phyloP scores from a whole-genome alignment of 306 rosid species.

The Datisca glomerata region DNA sequence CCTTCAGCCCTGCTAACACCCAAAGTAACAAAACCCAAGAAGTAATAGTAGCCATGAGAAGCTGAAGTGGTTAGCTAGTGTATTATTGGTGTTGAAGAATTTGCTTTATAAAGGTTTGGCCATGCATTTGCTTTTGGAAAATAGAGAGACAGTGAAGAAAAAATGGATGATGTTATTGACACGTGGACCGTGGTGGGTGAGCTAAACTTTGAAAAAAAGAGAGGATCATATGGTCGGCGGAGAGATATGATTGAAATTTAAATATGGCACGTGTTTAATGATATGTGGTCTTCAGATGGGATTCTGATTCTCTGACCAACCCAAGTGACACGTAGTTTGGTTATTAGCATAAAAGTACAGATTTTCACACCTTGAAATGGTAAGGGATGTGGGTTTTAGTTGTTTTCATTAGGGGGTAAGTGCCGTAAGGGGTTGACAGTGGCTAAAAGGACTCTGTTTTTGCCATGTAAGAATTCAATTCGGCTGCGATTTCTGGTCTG shows the following conservation, averaged over 20 bases:
- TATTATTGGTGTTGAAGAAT: too few species aligned
- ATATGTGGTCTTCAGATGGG: conserved; percentile 16
- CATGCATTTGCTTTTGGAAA: background rate
- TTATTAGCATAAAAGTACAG: conserved; percentile 11
- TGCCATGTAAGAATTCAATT: too few species aligned
- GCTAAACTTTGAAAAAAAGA: conserved; percentile 51
- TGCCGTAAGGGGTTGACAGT: too few species aligned
- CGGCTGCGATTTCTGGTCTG: too few species aligned
- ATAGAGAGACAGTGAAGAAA: background rate
- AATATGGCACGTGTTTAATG: conserved; percentile 18
- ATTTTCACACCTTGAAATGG: conserved; percentile 17
- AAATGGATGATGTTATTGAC: conserved; percentile 1
- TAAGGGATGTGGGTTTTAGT: too few species aligned
- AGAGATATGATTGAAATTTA: conserved; percentile 11
- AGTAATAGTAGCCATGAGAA: conserved; percentile 20
- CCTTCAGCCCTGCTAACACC: conserved; percentile 13
- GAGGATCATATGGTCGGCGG: conserved; percentile 61
- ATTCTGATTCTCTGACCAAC: conserved; percentile 8
- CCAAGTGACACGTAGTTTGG: conserved; percentile 24
- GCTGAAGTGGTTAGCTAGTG: conserved; percentile 3
- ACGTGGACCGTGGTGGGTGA: conserved; percentile 78
- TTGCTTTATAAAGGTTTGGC: too few species aligned
- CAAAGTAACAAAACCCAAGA: conserved; percentile 15
- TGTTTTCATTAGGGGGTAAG: too few species aligned
- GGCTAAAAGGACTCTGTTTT: too few species aligned